Percentiles rank a stretch among this genome's conserved stretches.
Evolutionary conservation across 805 yeast species (phyloP).

Genomic region (Barnettozyma sp.): DNA sequence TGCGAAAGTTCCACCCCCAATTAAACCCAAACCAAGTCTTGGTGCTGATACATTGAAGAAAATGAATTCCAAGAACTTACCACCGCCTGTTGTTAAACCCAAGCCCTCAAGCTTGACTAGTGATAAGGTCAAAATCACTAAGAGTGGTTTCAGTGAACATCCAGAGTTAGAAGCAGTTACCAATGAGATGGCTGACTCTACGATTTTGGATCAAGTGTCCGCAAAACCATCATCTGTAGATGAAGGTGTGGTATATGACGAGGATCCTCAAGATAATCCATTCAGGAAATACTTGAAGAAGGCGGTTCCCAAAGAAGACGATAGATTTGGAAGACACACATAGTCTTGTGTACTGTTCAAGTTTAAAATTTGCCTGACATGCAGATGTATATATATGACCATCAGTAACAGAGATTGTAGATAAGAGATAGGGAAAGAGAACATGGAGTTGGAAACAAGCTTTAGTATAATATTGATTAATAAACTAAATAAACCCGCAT

Average conservation of each 20-base stretch:
- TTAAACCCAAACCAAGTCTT: constrained; percentile 3
- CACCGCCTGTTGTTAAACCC: not conserved
- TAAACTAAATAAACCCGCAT: too few relatives aligned
- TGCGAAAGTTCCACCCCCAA: constrained; percentile 3
- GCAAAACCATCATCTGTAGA: too few relatives aligned
- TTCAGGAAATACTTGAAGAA: constrained; percentile 31
- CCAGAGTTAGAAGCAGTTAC: not conserved
- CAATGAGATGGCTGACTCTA: too few relatives aligned
- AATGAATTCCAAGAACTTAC: too few relatives aligned
- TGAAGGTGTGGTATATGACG: constrained; percentile 11
- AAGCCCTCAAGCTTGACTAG: not conserved
- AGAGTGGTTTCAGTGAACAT: not conserved
- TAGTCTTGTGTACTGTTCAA: too few relatives aligned
- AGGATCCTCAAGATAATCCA: constrained; percentile 27
- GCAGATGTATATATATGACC: too few relatives aligned
- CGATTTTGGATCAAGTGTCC: too few relatives aligned
- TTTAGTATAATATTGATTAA: too few relatives aligned
- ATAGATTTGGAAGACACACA: constrained; percentile 28
- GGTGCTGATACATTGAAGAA: too few relatives aligned
- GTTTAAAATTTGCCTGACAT: too few relatives aligned
- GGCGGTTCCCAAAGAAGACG: constrained; percentile 32
- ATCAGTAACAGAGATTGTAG: not conserved
- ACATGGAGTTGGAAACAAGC: too few relatives aligned
- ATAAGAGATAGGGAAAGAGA: too few relatives aligned
- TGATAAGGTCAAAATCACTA: constrained; percentile 4